Evolutionary conservation across 2,329 filamentous ascomycete genomes (phyloP), one percentile per base, ranked within the genome.

Genomic region (Xylaria sp.): DNA sequence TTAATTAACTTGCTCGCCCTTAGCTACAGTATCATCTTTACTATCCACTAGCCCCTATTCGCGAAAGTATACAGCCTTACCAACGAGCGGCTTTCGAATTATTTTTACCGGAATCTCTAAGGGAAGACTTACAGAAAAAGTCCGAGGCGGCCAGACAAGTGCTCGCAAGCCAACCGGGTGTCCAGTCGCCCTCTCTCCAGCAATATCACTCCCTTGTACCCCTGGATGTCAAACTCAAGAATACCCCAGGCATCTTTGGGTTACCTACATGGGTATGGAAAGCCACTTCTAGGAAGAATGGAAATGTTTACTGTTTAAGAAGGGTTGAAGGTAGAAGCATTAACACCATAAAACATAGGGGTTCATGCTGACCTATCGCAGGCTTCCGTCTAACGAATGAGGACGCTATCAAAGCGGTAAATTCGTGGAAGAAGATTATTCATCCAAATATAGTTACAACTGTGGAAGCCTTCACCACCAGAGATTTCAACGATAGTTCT

Each of bases 231-330:
- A 91, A 87, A 58, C 89, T 93, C 69, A 89, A 94, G 72, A 94
- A 93, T 78, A 93, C 91, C 72, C 88, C 90, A 3, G 86, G 88
- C 12, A 88, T 92, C 17, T 98, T 98, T 80, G 93, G 94, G 32
- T 97, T 93, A 76, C 89, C 91, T 5, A 97, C 92, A 74, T 98
- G 94, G 93, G 89, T 97, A 0, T 99, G 98, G 83, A 98, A 98
- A 82, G 95, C 94, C 8, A 90, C 91, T 27, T 97, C 93, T 6
- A 91, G 88, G 79, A 96, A 96, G 78, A 95, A 95, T 74, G 96
- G 94, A 11, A 90, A 92, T 72, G 89, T 90, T n/a, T 98, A 97
- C 80, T 93, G 91, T 65, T 83, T 99, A 55, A 88, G 96, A 70
- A 88, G 96, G 69, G 86, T 99, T 24, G 94, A 98, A 85, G 92